These are phyloP conservation scores for Diplodia seriata DNA, from an alignment of 2,329 filamentous ascomycete genomes.

Conservation along the genomic window DNA sequence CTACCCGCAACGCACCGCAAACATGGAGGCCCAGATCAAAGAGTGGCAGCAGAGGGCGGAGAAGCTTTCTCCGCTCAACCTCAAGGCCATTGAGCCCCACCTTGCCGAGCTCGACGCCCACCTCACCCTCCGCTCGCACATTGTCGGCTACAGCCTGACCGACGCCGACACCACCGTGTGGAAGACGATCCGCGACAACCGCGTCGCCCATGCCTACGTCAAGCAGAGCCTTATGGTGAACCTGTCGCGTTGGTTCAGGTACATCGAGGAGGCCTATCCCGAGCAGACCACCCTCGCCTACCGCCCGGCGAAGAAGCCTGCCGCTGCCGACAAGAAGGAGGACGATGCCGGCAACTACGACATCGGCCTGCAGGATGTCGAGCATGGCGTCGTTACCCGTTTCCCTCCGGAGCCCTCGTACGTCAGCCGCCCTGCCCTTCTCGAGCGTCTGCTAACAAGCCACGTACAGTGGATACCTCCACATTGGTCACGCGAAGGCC, in stretches of 20 bases:
- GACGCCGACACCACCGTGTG: conserved; percentile 83
- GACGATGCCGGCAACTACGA: conserved; percentile 81
- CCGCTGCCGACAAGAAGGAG: conserved; percentile 67
- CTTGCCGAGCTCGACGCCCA: conserved; percentile 83
- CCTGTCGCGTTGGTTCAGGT: conserved; percentile 84
- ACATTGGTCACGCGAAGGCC: conserved; percentile 95
- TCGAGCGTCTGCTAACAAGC: conserved; percentile 34
- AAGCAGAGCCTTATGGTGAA: conserved; percentile 80
- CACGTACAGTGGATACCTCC: conserved; percentile 72
- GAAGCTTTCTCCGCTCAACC: conserved; percentile 67
- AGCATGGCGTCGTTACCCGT: conserved; percentile 87
- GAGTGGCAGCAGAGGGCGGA: conserved; percentile 65
- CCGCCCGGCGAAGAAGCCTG: conserved; percentile 44
- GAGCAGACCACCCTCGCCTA: conserved; percentile 76
- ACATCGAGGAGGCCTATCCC: conserved; percentile 80
- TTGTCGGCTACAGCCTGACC: conserved; percentile 79
- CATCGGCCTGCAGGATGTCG: conserved; percentile 81
- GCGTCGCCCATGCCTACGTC: conserved; percentile 80
- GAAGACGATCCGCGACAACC: conserved; percentile 82
- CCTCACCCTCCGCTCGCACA: conserved; percentile 83
- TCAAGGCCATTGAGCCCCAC: conserved; percentile 79
- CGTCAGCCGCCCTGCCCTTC: conserved; percentile 42
- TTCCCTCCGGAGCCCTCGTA: conserved; percentile 94
- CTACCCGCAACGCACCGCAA: conserved; percentile 13
- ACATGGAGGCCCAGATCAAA: conserved; percentile 51